Evolutionary conservation across 768 basidiomycete species (phyloP).

Genomic region (Boletus sp.): DNA sequence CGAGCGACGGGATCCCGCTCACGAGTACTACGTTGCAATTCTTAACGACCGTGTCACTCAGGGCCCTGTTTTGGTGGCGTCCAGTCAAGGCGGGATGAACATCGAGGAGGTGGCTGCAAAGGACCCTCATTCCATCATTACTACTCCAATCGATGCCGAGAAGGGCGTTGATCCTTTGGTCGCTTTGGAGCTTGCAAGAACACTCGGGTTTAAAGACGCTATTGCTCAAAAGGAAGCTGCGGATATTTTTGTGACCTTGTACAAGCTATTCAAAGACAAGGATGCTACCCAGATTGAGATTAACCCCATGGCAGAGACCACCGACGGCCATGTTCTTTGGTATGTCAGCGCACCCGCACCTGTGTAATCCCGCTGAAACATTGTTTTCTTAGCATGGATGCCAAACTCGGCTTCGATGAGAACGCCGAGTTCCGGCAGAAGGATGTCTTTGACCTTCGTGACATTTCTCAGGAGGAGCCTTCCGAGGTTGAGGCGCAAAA

Average conservation of each 20-base stretch:
- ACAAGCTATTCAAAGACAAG: constrained; percentile 97
- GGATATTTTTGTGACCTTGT: constrained; percentile 89
- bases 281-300: constrained; percentile 99
- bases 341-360: constrained; percentile 34
- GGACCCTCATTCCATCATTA: constrained; percentile 92
- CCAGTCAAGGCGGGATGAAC: constrained; percentile 97
- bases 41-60: constrained; percentile 90
- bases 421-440: constrained; percentile 98
- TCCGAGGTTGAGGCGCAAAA: constrained; percentile 98
- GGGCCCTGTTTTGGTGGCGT: constrained; percentile 90
- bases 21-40: constrained; percentile 98
- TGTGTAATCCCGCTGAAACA: not conserved
- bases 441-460: constrained; percentile 85
- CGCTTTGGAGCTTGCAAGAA: constrained; percentile 78
- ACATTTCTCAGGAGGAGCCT: constrained; percentile 92
- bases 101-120: constrained; percentile 99
- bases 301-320: constrained; percentile 93
- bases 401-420: constrained; percentile 99
- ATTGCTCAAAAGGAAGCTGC: constrained; percentile 80
- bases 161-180: constrained; percentile 72
- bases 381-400: constrained; percentile 79
- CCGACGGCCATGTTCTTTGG: constrained; percentile 92
- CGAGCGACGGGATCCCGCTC: constrained; percentile 86
- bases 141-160: constrained; percentile 83
- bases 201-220: constrained; percentile 81